A percentile compares a stretch with the other conserved stretches of the same genome.
Conservation (phyloP, 1,284 basidiomycete genomes). For the Heterobasidion parviporum region DNA sequence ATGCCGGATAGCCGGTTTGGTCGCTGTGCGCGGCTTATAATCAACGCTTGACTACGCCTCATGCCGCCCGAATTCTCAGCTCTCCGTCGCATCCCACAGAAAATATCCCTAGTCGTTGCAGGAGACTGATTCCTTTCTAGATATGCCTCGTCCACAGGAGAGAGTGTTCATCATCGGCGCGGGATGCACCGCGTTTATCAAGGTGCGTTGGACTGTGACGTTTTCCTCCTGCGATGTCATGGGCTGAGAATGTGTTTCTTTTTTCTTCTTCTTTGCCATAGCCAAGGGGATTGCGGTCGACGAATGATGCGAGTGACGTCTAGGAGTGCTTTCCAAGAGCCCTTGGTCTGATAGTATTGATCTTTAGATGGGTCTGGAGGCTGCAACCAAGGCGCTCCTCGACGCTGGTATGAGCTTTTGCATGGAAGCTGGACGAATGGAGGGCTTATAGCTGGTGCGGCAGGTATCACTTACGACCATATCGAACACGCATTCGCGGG, state of each 20-base stretch:
- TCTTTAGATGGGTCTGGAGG: slow-evolving; percentile 70
- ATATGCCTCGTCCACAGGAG: slow-evolving; percentile 27
- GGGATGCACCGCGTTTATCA: slow-evolving; percentile 77
- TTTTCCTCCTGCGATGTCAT: not conserved
- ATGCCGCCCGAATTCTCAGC: too few species aligned
- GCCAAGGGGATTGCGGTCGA: slow-evolving; percentile 57
- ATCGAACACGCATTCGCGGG: slow-evolving; percentile 76
- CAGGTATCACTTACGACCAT: slow-evolving; percentile 74
- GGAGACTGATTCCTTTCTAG: not conserved
- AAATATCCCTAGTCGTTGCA: not conserved
- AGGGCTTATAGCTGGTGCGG: not conserved
- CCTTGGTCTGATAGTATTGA: not conserved
- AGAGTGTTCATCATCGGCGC: slow-evolving; percentile 68
- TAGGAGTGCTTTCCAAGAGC: too few species aligned
- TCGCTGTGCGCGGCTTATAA: too few species aligned
- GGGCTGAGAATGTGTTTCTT: not conserved
- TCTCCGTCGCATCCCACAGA: too few species aligned
- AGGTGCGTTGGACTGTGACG: slow-evolving; percentile 32
- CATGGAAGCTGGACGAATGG: not conserved
- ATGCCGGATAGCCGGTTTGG: too few species aligned
- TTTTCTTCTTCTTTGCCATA: slow-evolving; percentile 18
- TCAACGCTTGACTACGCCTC: too few species aligned
- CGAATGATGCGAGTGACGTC: slow-evolving; percentile 48
- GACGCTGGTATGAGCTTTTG: slow-evolving; percentile 54
- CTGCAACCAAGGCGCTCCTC: slow-evolving; percentile 76